phyloP scores from a whole-genome alignment of 495 filamentous ascomycete genomes.

The Hypoxylon crocopeplum region DNA sequence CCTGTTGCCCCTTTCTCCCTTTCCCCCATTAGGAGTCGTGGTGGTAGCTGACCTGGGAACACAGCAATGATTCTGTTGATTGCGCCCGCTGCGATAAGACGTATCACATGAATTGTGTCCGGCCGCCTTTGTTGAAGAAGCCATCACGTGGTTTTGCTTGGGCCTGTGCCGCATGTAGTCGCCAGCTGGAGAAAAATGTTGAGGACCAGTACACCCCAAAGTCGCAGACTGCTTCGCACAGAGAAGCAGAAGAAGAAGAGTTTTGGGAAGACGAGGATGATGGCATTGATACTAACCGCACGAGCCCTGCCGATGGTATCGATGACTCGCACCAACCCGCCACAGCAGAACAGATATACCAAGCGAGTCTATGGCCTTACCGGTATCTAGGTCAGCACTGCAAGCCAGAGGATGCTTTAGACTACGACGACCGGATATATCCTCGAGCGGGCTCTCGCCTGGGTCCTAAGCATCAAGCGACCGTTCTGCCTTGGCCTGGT shows the following conservation, averaged over 20 bases:
- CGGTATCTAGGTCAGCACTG: constrained; percentile 96
- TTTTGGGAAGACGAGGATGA: constrained; percentile 80
- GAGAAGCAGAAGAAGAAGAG: constrained; percentile 82
- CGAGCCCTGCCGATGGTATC: constrained; percentile 63
- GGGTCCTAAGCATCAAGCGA: constrained; percentile 90
- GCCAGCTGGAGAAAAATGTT: constrained; percentile 88
- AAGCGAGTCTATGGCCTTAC: constrained; percentile 94
- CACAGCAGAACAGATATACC: constrained; percentile 88
- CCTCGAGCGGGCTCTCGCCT: constrained; percentile 92
- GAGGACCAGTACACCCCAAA: constrained; percentile 87
- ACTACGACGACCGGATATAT: constrained; percentile 98
- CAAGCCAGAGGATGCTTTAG: constrained; percentile 92
- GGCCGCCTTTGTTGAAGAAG: constrained; percentile 91
- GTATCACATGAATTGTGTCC: constrained; percentile 98
- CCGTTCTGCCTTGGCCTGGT: constrained; percentile 83
- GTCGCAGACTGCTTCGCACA: constrained; percentile 57
- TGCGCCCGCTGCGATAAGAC: constrained; percentile 94
- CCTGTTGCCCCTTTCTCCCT: constrained; percentile 8
- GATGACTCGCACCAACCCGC: constrained; percentile 69
- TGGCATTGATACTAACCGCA: constrained; percentile 62
- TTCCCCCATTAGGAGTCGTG: constrained; percentile 28
- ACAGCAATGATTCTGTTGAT: constrained; percentile 90
- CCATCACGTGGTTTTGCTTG: constrained; percentile 97
- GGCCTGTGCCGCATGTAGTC: constrained; percentile 95
- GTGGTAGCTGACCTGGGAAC: constrained; percentile 1